Evolutionary conservation across 2,329 filamentous ascomycete species (phyloP).

Genomic region (Fusarium oligoseptatum): DNA sequence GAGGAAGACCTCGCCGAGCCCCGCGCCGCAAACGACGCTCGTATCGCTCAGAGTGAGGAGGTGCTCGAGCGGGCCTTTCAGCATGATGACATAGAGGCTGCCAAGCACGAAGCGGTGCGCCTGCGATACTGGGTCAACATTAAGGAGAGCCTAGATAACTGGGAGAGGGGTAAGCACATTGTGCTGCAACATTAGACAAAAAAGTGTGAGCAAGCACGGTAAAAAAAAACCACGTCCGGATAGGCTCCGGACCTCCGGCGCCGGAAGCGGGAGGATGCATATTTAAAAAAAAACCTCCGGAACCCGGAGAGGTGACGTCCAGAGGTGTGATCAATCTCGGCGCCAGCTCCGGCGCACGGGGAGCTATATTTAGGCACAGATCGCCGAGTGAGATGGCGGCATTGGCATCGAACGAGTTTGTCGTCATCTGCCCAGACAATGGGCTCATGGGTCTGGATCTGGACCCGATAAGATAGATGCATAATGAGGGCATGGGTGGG

Average conservation of each 20-base stretch:
- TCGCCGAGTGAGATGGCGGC: slow-evolving; percentile 1
- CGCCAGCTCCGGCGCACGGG: slow-evolving; percentile 6
- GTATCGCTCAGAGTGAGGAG: slow-evolving; percentile 74
- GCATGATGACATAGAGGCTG: slow-evolving; percentile 73
- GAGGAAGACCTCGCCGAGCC: slow-evolving; percentile 75
- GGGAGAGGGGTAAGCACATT: slow-evolving; percentile 81
- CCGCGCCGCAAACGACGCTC: slow-evolving; percentile 73
- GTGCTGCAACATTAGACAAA: slow-evolving; percentile 63
- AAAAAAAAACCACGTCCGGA: background rate
- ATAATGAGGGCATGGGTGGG: background rate
- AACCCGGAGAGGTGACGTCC: background rate
- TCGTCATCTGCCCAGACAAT: slow-evolving; percentile 16
- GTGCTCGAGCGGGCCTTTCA: slow-evolving; percentile 75
- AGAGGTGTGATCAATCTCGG: background rate
- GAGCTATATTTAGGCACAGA: background rate
- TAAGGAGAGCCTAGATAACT: slow-evolving; percentile 81
- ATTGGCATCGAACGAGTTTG: slow-evolving; percentile 14
- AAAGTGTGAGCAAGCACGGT: background rate
- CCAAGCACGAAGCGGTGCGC: slow-evolving; percentile 79
- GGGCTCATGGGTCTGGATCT: slow-evolving; percentile 6
- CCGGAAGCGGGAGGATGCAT: background rate
- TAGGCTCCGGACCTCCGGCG: background rate
- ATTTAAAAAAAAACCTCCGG: background rate
- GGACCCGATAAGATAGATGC: background rate
- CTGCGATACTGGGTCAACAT: slow-evolving; percentile 94